Base-by-base conservation (phyloP, 1,139 yeast genomes). In the Diutina ranongensis region DNA sequence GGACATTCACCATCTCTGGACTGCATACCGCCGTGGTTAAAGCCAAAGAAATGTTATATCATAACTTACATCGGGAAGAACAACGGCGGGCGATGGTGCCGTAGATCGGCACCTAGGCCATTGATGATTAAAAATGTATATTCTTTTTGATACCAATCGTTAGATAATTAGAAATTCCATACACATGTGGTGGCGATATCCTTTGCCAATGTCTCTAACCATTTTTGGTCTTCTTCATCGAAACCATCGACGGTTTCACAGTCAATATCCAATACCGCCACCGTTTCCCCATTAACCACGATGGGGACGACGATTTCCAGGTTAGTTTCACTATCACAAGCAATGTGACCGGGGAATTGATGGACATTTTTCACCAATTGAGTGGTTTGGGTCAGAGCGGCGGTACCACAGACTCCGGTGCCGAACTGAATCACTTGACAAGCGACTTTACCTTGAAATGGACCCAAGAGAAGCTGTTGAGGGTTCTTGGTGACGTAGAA, bases 381-480 rank as follows among this genome's bases (percentile, higher is more conserved):
- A 0, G 95, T 82, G 46, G 61, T 46, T 48, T 62, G 60, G 0
- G 67, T 53, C 0, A 59, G 51, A 0, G 95, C 95, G 1, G 95
- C 95, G 1, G 76, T 67, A 5, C 98, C 97, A 64, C 97, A 92
- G 0, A 92, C 97, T 8, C 98, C 98, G 48, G 66, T 72, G 4
- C 96, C 97, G 48, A 83, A 66, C 48, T 67, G 58, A 48, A 92
- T 92, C 18, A 65, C 62, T 61, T 92, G 97, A 57, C 98, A 92
- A 0, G 97, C 97, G 2, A 92, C 97, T 60, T 87, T 87, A 1
- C 98, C 98, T 61, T 87, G 95, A 60, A 92, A 92, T 8, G 98
- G 98, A 0, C 94, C 98, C 44, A 92, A 68, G 31, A 86, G 72
- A 47, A 92, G 67, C 54, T 73, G 77, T 9, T 54, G 54, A 5